Percentiles rank a stretch among this genome's conserved stretches.
Evolutionary conservation across 768 basidiomycete genomes (phyloP).

Genomic region (Lyophyllum semitale): DNA sequence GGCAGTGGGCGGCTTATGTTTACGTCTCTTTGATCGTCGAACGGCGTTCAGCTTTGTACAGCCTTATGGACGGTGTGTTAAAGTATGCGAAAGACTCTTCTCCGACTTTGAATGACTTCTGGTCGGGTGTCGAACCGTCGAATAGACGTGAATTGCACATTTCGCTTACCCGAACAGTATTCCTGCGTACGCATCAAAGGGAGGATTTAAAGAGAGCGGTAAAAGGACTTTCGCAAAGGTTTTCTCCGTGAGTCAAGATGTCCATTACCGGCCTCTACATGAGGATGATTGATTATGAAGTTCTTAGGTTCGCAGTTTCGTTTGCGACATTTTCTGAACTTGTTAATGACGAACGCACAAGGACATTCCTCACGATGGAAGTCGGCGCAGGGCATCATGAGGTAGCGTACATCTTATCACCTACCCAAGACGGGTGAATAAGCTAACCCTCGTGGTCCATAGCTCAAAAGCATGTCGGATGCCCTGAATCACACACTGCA

Average conservation of each 20-base stretch:
- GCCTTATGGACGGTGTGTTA: conserved; percentile 47
- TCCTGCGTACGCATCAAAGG: conserved; percentile 76
- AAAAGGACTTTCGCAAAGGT: conserved; percentile 47
- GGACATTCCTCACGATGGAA: conserved; percentile 81
- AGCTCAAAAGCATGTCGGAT: conserved; percentile 63
- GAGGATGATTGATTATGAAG: background rate
- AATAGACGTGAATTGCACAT: conserved; percentile 65
- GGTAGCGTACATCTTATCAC: conserved; percentile 37
- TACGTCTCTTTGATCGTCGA: conserved; percentile 64
- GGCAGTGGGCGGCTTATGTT: conserved; percentile 82
- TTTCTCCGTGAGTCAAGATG: conserved; percentile 41
- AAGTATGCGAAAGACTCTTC: conserved; percentile 42
- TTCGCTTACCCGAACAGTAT: conserved; percentile 83
- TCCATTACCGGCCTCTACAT: background rate
- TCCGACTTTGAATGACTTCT: conserved; percentile 50
- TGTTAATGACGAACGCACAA: conserved; percentile 77
- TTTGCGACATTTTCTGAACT: conserved; percentile 74
- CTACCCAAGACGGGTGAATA: background rate
- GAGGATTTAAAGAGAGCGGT: conserved; percentile 70
- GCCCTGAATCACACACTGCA: conserved; percentile 60
- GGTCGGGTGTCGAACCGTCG: conserved; percentile 19
- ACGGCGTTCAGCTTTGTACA: conserved; percentile 42
- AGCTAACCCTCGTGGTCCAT: background rate
- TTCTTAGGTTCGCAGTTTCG: conserved; percentile 65
- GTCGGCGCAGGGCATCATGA: conserved; percentile 82